Conservation (phyloP, 225 moss, liverwort and hornwort species). For the Ulota crispa region DNA sequence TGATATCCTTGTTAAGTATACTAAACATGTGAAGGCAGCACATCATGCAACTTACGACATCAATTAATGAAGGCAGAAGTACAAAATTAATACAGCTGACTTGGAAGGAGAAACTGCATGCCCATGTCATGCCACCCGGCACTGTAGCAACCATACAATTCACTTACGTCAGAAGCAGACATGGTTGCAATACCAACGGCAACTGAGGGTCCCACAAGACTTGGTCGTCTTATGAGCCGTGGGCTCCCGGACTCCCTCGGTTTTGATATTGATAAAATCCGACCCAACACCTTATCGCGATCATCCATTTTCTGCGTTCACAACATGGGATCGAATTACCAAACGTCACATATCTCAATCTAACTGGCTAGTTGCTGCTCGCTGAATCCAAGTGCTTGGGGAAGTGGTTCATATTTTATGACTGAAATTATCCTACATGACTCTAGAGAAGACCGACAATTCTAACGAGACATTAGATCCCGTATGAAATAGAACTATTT, state of each 20-base stretch:
- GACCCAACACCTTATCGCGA: conserved; percentile 44
- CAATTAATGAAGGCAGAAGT: not conserved
- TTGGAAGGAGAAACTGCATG: not conserved
- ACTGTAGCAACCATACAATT: not conserved
- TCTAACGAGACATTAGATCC: not conserved
- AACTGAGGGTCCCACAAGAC: conserved; percentile 92
- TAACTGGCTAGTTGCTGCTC: not conserved
- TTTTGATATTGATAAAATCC: conserved; percentile 52
- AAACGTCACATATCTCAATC: not conserved
- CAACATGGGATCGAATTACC: not conserved
- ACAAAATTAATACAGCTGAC: not conserved
- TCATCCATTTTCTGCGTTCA: conserved; percentile 47
- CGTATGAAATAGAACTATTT: not conserved
- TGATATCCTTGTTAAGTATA: not conserved
- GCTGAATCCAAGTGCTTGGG: not conserved
- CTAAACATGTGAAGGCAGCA: not conserved
- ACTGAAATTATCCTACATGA: not conserved
- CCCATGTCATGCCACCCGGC: not conserved
- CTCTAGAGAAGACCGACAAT: not conserved
- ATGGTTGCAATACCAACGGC: conserved; percentile 89
- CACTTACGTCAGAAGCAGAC: conserved; percentile 87
- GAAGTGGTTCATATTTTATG: conserved; percentile 3
- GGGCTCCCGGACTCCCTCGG: conserved; percentile 65
- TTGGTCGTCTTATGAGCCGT: conserved; percentile 78
- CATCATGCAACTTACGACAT: not conserved